Evolutionary conservation across 2,329 filamentous ascomycete species (phyloP).

Genomic region (Stachybotrys chlorohalonatus): DNA sequence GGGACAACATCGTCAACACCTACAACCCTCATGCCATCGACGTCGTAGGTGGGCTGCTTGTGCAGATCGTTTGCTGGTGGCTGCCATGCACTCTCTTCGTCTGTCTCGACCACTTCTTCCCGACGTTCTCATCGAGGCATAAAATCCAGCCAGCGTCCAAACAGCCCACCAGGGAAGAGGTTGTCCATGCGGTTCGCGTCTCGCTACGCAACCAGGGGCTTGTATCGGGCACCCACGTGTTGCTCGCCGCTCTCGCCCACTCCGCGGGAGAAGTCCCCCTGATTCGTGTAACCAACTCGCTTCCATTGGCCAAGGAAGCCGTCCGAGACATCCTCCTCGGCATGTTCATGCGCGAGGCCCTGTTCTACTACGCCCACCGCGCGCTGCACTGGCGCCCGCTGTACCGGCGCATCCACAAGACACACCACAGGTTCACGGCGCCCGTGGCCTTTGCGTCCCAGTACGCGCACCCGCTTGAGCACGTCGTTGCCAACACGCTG

Average conservation of each 20-base stretch:
- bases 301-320: conserved; percentile 28
- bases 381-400: conserved; percentile 38
- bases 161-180: conserved; percentile 36
- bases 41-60: conserved; percentile 26
- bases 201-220: conserved; percentile 39
- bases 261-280: conserved; percentile 12
- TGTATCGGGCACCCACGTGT: conserved; percentile 21
- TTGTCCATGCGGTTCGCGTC: conserved; percentile 31
- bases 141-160: conserved; percentile 44
- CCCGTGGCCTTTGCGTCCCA: conserved; percentile 46
- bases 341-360: conserved; percentile 33
- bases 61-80: conserved; percentile 38
- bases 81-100: conserved; percentile 31
- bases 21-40: conserved; percentile 26
- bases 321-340: conserved; percentile 30
- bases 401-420: conserved; percentile 44
- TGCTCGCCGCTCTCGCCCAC: conserved; percentile 8
- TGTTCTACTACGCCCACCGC: conserved; percentile 50
- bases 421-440: conserved; percentile 46
- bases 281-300: conserved; percentile 26
- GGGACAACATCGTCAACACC: conserved; percentile 11
- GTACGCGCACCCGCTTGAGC: conserved; percentile 49
- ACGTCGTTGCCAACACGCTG: conserved; percentile 42
- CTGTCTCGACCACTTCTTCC: conserved; percentile 31
- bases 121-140: conserved; percentile 38